Percentiles rank a stretch among this genome's conserved stretches.
These are phyloP conservation scores for Septoria linicola DNA, from an alignment of 2,329 filamentous ascomycete genomes.

Conservation along the genomic window DNA sequence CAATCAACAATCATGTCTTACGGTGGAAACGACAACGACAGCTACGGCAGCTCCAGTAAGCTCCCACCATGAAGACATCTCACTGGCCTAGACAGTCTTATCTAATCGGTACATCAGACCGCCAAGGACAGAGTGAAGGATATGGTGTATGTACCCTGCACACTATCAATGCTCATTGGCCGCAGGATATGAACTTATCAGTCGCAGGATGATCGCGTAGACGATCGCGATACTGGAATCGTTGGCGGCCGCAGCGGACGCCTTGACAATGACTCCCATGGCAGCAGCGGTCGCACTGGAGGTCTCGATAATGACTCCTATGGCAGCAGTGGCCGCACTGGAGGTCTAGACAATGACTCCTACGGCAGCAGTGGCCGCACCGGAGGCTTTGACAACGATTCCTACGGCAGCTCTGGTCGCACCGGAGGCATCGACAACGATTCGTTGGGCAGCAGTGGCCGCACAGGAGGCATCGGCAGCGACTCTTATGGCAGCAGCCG, in stretches of 20 bases:
- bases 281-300: slow-evolving; percentile 18
- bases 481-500: too few relatives aligned
- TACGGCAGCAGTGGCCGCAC: slow-evolving; percentile 21
- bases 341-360: slow-evolving; percentile 19
- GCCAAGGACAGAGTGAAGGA: slow-evolving; percentile 16
- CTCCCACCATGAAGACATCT: neutral
- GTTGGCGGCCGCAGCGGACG: slow-evolving; percentile 13
- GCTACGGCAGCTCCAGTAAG: slow-evolving; percentile 16
- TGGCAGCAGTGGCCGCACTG: slow-evolving; percentile 19
- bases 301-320: slow-evolving; percentile 23
- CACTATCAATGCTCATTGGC: slow-evolving; percentile 7
- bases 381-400: slow-evolving; percentile 17
- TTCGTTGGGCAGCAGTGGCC: slow-evolving; percentile 19
- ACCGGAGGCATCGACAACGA: slow-evolving; percentile 18
- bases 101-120: slow-evolving; percentile 15
- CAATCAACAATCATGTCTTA: slow-evolving; percentile 21
- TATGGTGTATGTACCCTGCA: slow-evolving; percentile 21
- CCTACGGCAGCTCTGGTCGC: slow-evolving; percentile 20
- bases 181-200: slow-evolving; percentile 19
- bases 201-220: slow-evolving; percentile 2
- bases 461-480: too few relatives aligned
- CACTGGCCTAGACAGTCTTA: slow-evolving; percentile 4
- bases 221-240: slow-evolving; percentile 4
- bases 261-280: slow-evolving; percentile 15
- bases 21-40: slow-evolving; percentile 18